Percentiles rank a stretch among this genome's conserved stretches.
phyloP scores from a whole-genome alignment of 345 rosid genomes.

The Luvunga scandens region DNA sequence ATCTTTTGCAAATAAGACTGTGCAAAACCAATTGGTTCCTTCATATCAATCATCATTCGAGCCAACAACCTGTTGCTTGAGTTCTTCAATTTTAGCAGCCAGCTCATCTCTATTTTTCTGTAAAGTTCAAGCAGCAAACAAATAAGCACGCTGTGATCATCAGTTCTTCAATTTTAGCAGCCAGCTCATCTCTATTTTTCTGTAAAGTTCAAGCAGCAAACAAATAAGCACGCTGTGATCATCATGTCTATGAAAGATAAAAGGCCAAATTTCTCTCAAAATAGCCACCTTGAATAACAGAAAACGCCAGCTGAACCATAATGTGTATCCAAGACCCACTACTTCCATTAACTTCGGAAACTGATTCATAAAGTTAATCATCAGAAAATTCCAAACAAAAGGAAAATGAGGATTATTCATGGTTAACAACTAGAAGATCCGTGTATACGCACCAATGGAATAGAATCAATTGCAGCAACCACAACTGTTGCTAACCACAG shows the following conservation, averaged over 20 bases:
- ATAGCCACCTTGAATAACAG: conserved; percentile 71
- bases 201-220: conserved; percentile 24
- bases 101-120: conserved; percentile 78
- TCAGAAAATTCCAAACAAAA: background rate
- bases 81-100: conserved; percentile 54
- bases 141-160: background rate
- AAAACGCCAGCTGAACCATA: conserved; percentile 79
- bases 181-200: conserved; percentile 69
- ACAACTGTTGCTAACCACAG: conserved; percentile 58
- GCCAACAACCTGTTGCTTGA: conserved; percentile 72
- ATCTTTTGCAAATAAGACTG: background rate
- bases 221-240: background rate
- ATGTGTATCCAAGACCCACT: conserved; percentile 81
- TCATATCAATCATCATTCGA: conserved; percentile 38
- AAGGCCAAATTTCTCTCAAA: background rate
- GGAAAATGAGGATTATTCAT: background rate
- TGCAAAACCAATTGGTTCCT: background rate
- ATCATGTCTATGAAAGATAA: background rate
- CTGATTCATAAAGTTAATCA: conserved; percentile 30
- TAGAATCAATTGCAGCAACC: conserved; percentile 74
- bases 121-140: background rate
- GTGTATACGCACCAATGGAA: conserved; percentile 68
- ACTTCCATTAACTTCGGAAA: conserved; percentile 85
- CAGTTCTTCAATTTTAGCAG: conserved; percentile 58
- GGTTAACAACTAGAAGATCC: background rate